Evolutionary conservation across 2,329 filamentous ascomycete species (phyloP).

Genomic region (Arthrinium puccinioides): DNA sequence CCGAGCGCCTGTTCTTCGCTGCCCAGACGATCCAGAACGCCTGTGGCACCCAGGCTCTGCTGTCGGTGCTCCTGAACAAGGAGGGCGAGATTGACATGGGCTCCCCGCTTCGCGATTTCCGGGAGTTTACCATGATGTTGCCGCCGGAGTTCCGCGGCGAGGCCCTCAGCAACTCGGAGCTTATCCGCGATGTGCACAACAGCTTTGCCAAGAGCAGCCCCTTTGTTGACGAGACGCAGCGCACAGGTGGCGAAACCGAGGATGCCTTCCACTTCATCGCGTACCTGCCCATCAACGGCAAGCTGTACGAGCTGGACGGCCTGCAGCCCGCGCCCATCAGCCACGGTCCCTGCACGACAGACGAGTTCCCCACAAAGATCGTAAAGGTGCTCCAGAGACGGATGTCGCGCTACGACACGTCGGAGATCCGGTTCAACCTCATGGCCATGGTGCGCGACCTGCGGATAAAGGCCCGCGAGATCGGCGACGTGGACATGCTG

Average conservation of each 20-base stretch:
- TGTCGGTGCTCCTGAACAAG: constrained; percentile 88
- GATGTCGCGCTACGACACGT: constrained; percentile 74
- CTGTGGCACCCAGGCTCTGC: constrained; percentile 90
- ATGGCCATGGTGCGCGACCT: constrained; percentile 87
- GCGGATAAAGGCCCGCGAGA: constrained; percentile 66
- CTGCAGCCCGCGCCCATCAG: constrained; percentile 87
- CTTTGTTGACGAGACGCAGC: constrained; percentile 85
- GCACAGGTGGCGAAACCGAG: constrained; percentile 64
- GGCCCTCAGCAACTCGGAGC: constrained; percentile 54
- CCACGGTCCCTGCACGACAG: constrained; percentile 67
- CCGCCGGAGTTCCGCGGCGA: constrained; percentile 64
- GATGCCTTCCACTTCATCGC: constrained; percentile 98
- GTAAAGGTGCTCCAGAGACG: constrained; percentile 81
- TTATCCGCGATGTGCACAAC: constrained; percentile 77
- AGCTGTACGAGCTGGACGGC: constrained; percentile 90
- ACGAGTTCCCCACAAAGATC: constrained; percentile 70
- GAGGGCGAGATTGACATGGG: constrained; percentile 62
- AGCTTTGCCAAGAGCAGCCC: constrained; percentile 83
- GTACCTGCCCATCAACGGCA: constrained; percentile 74
- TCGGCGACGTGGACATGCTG: constrained; percentile 75
- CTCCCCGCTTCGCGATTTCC: constrained; percentile 64
- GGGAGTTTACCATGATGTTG: constrained; percentile 80
- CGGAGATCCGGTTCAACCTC: constrained; percentile 93
- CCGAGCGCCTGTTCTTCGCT: constrained; percentile 83
- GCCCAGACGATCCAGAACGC: constrained; percentile 98